A percentile compares a stretch with the other conserved stretches of the same genome.
These are phyloP conservation scores for Ogataea sp. DNA, from an alignment of 805 yeast genomes.

Conservation along the genomic window DNA sequence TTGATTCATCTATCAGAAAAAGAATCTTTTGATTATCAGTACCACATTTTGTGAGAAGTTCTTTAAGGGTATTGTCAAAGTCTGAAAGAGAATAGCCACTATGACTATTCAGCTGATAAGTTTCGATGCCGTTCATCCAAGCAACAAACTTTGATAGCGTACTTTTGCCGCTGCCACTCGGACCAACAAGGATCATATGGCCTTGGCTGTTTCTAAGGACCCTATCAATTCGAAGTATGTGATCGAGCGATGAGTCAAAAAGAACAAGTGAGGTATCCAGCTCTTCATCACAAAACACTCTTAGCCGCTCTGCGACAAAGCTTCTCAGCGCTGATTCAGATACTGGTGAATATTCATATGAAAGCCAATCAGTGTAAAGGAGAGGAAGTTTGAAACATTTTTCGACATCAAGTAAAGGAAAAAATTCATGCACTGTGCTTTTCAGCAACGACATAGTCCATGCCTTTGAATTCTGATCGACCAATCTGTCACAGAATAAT, in stretches of 20 bases:
- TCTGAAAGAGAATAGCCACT: slow-evolving; percentile 47
- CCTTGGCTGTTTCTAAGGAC: slow-evolving; percentile 83
- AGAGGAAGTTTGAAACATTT: slow-evolving; percentile 41
- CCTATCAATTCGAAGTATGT: slow-evolving; percentile 71
- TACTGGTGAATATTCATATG: slow-evolving; percentile 53
- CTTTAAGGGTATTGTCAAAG: slow-evolving; percentile 59
- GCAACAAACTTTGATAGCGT: slow-evolving; percentile 74
- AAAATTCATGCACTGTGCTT: slow-evolving; percentile 27
- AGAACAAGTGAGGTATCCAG: slow-evolving; percentile 51
- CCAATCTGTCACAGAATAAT: slow-evolving; percentile 68
- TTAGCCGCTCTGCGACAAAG: slow-evolving; percentile 57
- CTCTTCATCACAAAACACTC: slow-evolving; percentile 74
- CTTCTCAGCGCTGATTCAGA: slow-evolving; percentile 33
- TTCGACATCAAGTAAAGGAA: slow-evolving; percentile 36
- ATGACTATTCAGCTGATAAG: slow-evolving; percentile 50
- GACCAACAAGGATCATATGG: slow-evolving; percentile 79
- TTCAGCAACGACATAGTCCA: slow-evolving; percentile 39
- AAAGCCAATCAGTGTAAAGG: slow-evolving; percentile 68
- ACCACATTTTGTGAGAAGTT: slow-evolving; percentile 41
- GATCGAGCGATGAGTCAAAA: slow-evolving; percentile 65
- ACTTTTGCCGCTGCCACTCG: slow-evolving; percentile 75
- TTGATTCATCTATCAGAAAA: slow-evolving; percentile 74
- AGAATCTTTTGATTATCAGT: slow-evolving; percentile 55
- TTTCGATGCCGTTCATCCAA: slow-evolving; percentile 78
- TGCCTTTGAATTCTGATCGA: slow-evolving; percentile 32